Percentiles rank a stretch among this genome's conserved stretches.
These are phyloP conservation scores for Urtica urens DNA, from an alignment of 306 rosid species.

Conservation along the genomic window DNA sequence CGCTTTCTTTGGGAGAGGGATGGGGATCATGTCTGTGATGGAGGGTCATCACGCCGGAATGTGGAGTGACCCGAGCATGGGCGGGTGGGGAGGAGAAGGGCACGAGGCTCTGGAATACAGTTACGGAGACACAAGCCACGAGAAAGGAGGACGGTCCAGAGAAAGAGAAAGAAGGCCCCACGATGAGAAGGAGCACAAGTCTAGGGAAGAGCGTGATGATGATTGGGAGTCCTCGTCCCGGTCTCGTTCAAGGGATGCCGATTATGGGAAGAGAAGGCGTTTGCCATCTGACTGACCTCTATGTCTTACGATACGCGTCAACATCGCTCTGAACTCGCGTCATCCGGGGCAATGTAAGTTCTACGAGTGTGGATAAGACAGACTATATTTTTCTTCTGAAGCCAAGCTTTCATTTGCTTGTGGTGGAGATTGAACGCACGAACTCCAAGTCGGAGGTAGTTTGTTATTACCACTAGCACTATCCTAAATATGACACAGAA, in stretches of 20 bases:
- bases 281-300: conserved; percentile 30
- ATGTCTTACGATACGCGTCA: conserved; percentile 7
- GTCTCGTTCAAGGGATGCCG: conserved; percentile 36
- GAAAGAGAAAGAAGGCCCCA: conserved; percentile 40
- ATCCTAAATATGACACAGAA: too few species aligned
- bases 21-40: conserved; percentile 28
- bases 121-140: conserved; percentile 32
- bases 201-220: conserved; percentile 38
- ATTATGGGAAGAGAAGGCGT: conserved; percentile 36
- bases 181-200: conserved; percentile 32
- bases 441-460: too few species aligned
- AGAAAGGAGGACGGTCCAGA: conserved; percentile 25
- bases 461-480: too few species aligned
- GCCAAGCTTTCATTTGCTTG: too few species aligned
- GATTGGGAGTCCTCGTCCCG: conserved; percentile 39
- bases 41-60: conserved; percentile 33
- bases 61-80: conserved; percentile 39
- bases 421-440: too few species aligned
- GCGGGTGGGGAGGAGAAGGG: conserved; percentile 40
- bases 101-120: conserved; percentile 37
- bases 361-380: conserved; percentile 13
- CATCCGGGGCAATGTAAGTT: conserved; percentile 31
- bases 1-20: conserved; percentile 43
- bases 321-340: conserved; percentile 15
- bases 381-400: too few species aligned